A percentile compares a stretch with the other conserved stretches of the same genome.
Conservation (phyloP, 2,329 filamentous ascomycete species). For the Thyridium curvatum region DNA sequence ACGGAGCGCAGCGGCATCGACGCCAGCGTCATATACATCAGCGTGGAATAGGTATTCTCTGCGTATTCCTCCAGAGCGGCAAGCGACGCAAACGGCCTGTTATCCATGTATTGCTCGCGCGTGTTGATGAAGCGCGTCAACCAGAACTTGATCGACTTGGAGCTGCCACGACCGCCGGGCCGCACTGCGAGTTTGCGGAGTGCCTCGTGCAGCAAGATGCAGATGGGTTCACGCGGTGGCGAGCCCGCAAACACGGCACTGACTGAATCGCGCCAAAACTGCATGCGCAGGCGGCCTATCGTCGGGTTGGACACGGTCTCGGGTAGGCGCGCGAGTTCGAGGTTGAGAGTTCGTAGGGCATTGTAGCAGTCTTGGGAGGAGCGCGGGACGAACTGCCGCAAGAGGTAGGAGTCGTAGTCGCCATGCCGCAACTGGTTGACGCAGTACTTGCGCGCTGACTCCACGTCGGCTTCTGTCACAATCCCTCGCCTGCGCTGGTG, state of each 20-base stretch:
- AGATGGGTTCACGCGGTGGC: conserved; percentile 87
- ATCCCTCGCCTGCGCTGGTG: conserved; percentile 27
- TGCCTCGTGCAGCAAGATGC: conserved; percentile 71
- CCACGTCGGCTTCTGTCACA: conserved; percentile 44
- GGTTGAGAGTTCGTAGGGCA: conserved; percentile 84
- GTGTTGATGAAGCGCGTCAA: conserved; percentile 71
- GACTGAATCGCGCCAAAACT: conserved; percentile 90
- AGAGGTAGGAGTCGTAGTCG: conserved; percentile 81
- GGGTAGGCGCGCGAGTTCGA: conserved; percentile 84
- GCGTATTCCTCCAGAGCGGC: conserved; percentile 78
- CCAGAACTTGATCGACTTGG: conserved; percentile 62
- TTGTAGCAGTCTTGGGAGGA: conserved; percentile 77
- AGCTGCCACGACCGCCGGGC: conserved; percentile 28
- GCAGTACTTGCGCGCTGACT: conserved; percentile 48
- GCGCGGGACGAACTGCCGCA: conserved; percentile 76
- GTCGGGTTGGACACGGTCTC: conserved; percentile 85
- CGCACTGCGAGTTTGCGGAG: conserved; percentile 53
- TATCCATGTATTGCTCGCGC: conserved; percentile 75
- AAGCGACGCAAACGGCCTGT: conserved; percentile 72
- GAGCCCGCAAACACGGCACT: conserved; percentile 68
- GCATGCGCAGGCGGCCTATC: conserved; percentile 81
- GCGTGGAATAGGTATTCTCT: conserved; percentile 89
- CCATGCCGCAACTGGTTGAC: conserved; percentile 57
- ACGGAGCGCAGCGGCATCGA: conserved; percentile 73
- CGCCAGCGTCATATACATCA: conserved; percentile 83